phyloP scores from a whole-genome alignment of 129 eudicot genomes.

The Artemisia argyi region DNA sequence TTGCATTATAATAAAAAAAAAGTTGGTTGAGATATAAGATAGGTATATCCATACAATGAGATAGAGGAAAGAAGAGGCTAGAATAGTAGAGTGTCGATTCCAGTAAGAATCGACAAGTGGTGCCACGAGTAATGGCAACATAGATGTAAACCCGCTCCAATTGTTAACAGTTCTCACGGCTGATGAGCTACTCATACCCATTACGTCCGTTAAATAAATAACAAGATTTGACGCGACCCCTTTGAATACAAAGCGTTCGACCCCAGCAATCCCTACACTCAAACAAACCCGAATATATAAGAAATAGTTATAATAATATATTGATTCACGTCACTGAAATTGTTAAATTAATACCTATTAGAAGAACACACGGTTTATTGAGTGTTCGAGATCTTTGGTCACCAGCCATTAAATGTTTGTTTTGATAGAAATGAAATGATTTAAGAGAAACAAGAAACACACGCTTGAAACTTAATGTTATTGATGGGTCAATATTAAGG shows the following conservation, averaged over 20 bases:
- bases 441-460: slow-evolving; percentile 1
- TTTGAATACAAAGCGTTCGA: slow-evolving; percentile 93
- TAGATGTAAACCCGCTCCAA: slow-evolving; percentile 88
- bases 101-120: slow-evolving; percentile 83
- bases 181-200: slow-evolving; percentile 77
- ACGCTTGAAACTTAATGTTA: slow-evolving; percentile 9
- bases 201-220: slow-evolving; percentile 70
- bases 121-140: slow-evolving; percentile 81
- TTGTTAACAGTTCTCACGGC: slow-evolving; percentile 80
- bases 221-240: slow-evolving; percentile 97
- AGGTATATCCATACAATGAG: slow-evolving; percentile 36
- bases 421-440: background rate
- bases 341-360: no score
- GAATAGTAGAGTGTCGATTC: slow-evolving; percentile 71
- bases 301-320: background rate
- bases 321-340: no score
- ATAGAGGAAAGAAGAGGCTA: slow-evolving; percentile 64
- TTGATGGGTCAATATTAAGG: background rate
- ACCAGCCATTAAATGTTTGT: slow-evolving; percentile 36
- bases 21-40: no score
- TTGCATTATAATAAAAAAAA: no score
- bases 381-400: slow-evolving; percentile 35
- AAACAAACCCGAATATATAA: background rate
- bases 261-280: slow-evolving; percentile 67
- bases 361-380: slow-evolving; percentile 50